Conservation (phyloP, 2,329 filamentous ascomycete genomes). For the Trichoderma arundinaceum region DNA sequence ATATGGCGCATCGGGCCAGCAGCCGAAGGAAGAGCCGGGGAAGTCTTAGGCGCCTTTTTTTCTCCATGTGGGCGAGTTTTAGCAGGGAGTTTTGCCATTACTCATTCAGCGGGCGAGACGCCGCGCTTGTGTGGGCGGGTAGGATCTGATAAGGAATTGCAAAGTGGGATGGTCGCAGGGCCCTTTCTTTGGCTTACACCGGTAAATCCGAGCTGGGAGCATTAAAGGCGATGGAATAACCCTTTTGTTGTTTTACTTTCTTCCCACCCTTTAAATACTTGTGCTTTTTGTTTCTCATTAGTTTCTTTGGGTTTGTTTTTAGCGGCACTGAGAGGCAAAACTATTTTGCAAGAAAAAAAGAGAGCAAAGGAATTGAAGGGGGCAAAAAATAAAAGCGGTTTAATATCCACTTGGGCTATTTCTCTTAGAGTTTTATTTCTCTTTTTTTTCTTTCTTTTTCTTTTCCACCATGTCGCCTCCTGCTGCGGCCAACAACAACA, state of each 20-base stretch:
- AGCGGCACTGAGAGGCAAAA: background rate
- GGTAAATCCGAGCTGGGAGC: constrained; percentile 22
- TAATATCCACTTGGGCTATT: constrained; percentile 2
- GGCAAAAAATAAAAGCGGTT: background rate
- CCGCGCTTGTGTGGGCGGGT: background rate
- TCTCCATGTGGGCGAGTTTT: too few relatives aligned
- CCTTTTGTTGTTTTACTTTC: background rate
- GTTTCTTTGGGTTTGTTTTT: background rate
- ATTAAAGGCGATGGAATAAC: background rate
- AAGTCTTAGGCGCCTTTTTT: too few relatives aligned
- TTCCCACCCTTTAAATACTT: background rate
- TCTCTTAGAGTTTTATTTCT: background rate
- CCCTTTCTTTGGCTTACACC: background rate
- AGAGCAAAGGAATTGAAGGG: background rate
- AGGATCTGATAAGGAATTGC: constrained; percentile 26
- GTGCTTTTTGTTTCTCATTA: background rate
- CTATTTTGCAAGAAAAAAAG: background rate
- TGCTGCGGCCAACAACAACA: background rate
- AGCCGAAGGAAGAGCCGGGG: background rate
- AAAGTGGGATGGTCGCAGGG: background rate
- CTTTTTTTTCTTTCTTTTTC: constrained; percentile 24
- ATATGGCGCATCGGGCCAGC: background rate
- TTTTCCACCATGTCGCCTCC: constrained; percentile 30
- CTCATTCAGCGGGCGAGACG: constrained; percentile 1
- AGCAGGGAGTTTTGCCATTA: background rate